Evolutionary conservation across 2,329 filamentous ascomycete species (phyloP), one percentile per base, ranked within the genome.

Genomic region (Ophiocordyceps sinensis): DNA sequence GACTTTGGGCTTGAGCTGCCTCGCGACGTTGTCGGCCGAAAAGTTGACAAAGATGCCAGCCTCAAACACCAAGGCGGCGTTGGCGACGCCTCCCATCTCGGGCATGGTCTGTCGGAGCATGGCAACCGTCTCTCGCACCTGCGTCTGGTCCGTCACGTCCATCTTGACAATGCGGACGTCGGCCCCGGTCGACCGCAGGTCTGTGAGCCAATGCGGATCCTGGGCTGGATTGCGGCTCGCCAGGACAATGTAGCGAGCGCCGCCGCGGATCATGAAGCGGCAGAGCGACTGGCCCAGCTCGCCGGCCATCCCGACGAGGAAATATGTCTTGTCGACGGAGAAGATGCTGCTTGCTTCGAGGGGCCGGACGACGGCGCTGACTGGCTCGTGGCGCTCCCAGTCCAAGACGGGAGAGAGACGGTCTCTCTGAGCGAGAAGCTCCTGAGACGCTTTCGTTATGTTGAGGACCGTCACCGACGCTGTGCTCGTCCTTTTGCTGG

Each of bases 1-100:
- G 2, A 67, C 57, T 48, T 66, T 68, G 2, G 64, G 64, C 0
- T 46, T 43, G 0, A 58, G 44, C 0, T 54, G 53, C 9, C 49
- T 45, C 1, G 51, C 40, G 21, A 63, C 46, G 3, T 53, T 44
- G 0, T 61, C 53, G 14, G 47, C 49, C 5, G 52, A 43, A 41
- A 63, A 53, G 12, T 62, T 49, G 8, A 44, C 40, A 28, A 66
- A 61, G 2, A 53, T 40, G 2, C 41, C 47, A 36, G 65, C 63
- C 31, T 47, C 19, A 1, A 39, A 36, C 7, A 64, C 53, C 53
- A 62, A 57, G 4, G 62, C 61, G 3, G 57, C 60, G 32, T 64
- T 57, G 3, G 53, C 53, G 7, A 64, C 60, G 31, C 62, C 62
- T 1, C 47, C 54, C 14, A 65, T 52, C 0, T 52, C 50, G 4